Evolutionary conservation across 2,329 filamentous ascomycete species (phyloP).

Genomic region (Claviceps capensis): DNA sequence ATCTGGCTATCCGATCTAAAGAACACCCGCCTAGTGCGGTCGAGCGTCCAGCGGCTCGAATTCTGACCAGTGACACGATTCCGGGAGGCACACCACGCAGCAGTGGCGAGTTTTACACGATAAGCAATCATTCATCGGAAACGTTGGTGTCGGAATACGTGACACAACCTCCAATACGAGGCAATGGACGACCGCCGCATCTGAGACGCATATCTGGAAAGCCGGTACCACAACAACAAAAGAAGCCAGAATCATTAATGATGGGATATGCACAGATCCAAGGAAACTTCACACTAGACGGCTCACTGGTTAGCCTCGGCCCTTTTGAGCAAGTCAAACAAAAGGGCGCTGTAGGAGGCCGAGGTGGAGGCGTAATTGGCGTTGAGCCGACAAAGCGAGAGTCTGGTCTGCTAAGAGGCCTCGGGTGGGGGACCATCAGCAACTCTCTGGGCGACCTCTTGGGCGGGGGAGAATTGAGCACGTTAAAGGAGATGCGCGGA

Average conservation of each 20-base stretch:
- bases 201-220: conserved; percentile 33
- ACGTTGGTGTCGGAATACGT: conserved; percentile 85
- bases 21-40: conserved; percentile 35
- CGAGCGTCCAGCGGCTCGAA: conserved; percentile 47
- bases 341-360: conserved; percentile 78
- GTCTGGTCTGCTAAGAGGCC: conserved; percentile 65
- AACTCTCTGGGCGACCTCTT: conserved; percentile 79
- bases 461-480: conserved; percentile 78
- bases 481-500: conserved; percentile 88
- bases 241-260: conserved; percentile 67
- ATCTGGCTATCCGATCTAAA: conserved; percentile 26
- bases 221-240: conserved; percentile 27
- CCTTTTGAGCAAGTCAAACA: conserved; percentile 94
- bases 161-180: conserved; percentile 29
- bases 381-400: conserved; percentile 61
- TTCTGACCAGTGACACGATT: conserved; percentile 66
- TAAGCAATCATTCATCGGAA: conserved; percentile 91
- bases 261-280: conserved; percentile 96
- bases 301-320: conserved; percentile 74
- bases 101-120: conserved; percentile 86
- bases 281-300: conserved; percentile 83
- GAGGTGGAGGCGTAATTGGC: conserved; percentile 76
- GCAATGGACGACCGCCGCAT: conserved; percentile 27
- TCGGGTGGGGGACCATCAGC: conserved; percentile 80
- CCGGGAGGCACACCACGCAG: conserved; percentile 67